A percentile compares a stretch with the other conserved stretches of the same genome.
Evolutionary conservation across 768 basidiomycete genomes (phyloP).

Genomic region (Lentinula guzmanii): DNA sequence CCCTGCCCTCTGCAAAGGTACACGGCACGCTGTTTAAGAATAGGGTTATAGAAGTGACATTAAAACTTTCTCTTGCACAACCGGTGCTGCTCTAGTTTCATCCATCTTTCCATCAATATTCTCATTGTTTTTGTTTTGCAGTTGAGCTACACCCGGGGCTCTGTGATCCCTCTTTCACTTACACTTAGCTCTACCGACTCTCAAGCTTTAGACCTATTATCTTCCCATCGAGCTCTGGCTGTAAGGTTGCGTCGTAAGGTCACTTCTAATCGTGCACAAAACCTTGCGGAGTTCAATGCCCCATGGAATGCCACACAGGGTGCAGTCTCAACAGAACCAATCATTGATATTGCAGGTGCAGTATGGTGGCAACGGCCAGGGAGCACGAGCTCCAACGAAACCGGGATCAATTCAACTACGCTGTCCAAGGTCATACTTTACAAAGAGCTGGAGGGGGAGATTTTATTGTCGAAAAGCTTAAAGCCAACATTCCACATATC

Average conservation of each 20-base stretch:
- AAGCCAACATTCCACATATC: constrained; percentile 32
- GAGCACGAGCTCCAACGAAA: constrained; percentile 4
- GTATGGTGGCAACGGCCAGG: constrained; percentile 26
- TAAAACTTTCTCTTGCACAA: constrained; percentile 31
- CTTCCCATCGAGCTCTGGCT: constrained; percentile 24
- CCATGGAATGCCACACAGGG: neutral
- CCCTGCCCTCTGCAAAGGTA: constrained; percentile 17
- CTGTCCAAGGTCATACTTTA: constrained; percentile 1
- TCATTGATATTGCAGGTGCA: constrained; percentile 22
- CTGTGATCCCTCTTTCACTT: constrained; percentile 30
- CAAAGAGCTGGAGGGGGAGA: constrained; percentile 27
- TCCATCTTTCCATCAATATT: neutral
- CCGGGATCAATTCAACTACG: neutral
- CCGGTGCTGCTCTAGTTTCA: constrained; percentile 20
- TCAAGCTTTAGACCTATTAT: constrained; percentile 29
- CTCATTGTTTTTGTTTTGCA: constrained; percentile 8
- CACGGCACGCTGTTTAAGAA: constrained; percentile 22
- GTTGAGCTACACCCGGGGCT: constrained; percentile 36
- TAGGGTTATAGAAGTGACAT: constrained; percentile 20
- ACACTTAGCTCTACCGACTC: constrained; percentile 24
- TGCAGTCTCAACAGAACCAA: constrained; percentile 18
- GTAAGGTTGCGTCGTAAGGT: constrained; percentile 22
- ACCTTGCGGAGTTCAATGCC: neutral
- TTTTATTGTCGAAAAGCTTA: constrained; percentile 26
- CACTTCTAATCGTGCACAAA: neutral